Percentiles rank a stretch among this genome's conserved stretches.
These are phyloP conservation scores for Cryphonectria naterciae DNA, from an alignment of 2,329 filamentous ascomycete species.

Conservation along the genomic window DNA sequence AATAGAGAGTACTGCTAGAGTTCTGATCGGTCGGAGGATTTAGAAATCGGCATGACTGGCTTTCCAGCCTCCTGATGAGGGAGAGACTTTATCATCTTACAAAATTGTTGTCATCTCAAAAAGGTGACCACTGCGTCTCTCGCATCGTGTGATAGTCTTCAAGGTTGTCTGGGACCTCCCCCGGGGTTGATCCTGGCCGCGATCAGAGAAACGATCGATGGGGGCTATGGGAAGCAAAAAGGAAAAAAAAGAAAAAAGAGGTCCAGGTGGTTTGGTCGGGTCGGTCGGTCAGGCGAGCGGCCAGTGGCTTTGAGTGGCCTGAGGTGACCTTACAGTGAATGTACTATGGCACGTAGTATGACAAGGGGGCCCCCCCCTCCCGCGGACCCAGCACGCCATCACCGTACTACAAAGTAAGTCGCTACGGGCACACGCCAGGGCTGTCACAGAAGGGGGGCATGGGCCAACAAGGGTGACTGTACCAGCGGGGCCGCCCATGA, in stretches of 20 bases:
- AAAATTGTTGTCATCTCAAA: constrained; percentile 6
- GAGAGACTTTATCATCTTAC: neutral
- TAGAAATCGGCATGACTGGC: neutral
- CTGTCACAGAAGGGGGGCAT: neutral
- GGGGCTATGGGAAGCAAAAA: neutral
- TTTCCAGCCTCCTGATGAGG: neutral
- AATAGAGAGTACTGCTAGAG: neutral
- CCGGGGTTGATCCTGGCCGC: neutral
- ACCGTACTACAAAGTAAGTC: neutral
- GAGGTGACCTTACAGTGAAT: neutral
- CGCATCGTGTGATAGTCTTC: constrained; percentile 5
- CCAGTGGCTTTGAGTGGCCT: neutral
- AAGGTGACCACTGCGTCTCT: neutral
- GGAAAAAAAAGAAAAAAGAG: neutral
- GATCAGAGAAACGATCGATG: constrained; percentile 5
- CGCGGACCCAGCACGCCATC: neutral
- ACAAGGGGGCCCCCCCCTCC: neutral
- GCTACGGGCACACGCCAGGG: neutral
- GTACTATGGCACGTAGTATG: neutral
- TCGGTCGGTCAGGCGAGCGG: neutral
- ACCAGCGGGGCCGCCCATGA: neutral
- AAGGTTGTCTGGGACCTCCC: neutral
- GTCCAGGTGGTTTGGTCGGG: neutral
- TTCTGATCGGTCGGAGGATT: neutral
- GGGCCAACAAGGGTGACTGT: neutral